phyloP scores from a whole-genome alignment of 768 basidiomycete species.

The Hortiboletus flavorubellus region DNA sequence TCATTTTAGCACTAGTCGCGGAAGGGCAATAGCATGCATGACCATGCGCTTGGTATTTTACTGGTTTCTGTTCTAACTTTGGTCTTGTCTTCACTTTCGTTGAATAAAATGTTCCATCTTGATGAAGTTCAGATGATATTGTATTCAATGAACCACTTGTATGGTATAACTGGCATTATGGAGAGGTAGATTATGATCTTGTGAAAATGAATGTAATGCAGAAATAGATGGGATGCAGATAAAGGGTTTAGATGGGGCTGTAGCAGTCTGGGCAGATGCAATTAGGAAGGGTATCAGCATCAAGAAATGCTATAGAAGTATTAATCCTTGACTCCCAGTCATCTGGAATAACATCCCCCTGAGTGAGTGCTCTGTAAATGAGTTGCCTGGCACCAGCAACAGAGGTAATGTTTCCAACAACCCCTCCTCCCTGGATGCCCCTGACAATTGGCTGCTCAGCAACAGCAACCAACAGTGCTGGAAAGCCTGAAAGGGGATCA shows the following conservation, averaged over 20 bases:
- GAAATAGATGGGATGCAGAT: neutral
- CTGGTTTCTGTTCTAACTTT: conserved; percentile 12
- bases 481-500: conserved; percentile 27
- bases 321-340: conserved; percentile 40
- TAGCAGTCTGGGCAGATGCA: conserved; percentile 43
- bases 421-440: conserved; percentile 40
- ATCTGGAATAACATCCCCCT: conserved; percentile 29
- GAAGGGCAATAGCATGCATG: neutral
- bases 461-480: conserved; percentile 36
- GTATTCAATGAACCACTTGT: neutral
- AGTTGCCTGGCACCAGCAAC: conserved; percentile 47
- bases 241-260: conserved; percentile 38
- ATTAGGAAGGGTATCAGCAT: conserved; percentile 20
- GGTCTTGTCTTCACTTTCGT: neutral
- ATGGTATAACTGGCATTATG: neutral
- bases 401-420: conserved; percentile 48
- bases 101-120: neutral
- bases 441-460: conserved; percentile 55
- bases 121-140: neutral
- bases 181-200: neutral
- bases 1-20: conserved; percentile 7
- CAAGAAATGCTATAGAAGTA: conserved; percentile 22
- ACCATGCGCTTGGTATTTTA: conserved; percentile 8
- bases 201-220: neutral
- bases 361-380: conserved; percentile 39